These are phyloP conservation scores for Pyronema omphalodes DNA, from an alignment of 495 filamentous ascomycete genomes.

Conservation along the genomic window DNA sequence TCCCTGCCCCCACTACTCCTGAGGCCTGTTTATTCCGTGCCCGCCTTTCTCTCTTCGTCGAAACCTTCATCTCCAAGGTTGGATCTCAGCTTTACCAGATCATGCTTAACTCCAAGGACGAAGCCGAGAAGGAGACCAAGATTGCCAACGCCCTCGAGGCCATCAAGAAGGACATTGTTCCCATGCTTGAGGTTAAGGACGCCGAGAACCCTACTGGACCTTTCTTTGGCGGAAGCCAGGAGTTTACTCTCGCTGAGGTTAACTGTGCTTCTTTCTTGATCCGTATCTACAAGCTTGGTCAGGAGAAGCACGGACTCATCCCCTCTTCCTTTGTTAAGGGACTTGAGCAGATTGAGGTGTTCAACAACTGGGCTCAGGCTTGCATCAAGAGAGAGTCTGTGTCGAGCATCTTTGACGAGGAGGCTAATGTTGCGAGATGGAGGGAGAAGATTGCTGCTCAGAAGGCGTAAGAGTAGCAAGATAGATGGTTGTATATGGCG, in stretches of 20 bases:
- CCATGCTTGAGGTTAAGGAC: conserved; percentile 35
- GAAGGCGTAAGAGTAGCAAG: background rate
- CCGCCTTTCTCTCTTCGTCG: conserved; percentile 54
- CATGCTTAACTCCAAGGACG: conserved; percentile 27
- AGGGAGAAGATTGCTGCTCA: background rate
- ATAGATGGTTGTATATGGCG: background rate
- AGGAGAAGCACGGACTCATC: conserved; percentile 33
- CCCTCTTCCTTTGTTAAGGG: conserved; percentile 31
- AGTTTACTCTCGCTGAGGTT: conserved; percentile 61
- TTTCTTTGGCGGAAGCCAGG: conserved; percentile 65
- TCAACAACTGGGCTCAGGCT: conserved; percentile 47
- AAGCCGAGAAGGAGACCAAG: conserved; percentile 26
- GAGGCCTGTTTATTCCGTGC: conserved; percentile 40
- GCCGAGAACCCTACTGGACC: conserved; percentile 32
- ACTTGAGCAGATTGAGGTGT: conserved; percentile 37
- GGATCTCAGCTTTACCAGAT: conserved; percentile 28
- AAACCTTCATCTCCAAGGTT: conserved; percentile 51
- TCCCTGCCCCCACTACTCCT: conserved; percentile 30
- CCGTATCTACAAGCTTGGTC: conserved; percentile 34
- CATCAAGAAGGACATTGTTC: conserved; percentile 57
- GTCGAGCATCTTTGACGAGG: conserved; percentile 42
- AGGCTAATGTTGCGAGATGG: conserved; percentile 1
- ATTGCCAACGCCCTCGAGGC: conserved; percentile 32
- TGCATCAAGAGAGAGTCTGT: conserved; percentile 48
- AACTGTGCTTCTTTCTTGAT: conserved; percentile 50